Evolutionary conservation across 164 flowering plant genomes (phyloP).

Genomic region (Piper betle): DNA sequence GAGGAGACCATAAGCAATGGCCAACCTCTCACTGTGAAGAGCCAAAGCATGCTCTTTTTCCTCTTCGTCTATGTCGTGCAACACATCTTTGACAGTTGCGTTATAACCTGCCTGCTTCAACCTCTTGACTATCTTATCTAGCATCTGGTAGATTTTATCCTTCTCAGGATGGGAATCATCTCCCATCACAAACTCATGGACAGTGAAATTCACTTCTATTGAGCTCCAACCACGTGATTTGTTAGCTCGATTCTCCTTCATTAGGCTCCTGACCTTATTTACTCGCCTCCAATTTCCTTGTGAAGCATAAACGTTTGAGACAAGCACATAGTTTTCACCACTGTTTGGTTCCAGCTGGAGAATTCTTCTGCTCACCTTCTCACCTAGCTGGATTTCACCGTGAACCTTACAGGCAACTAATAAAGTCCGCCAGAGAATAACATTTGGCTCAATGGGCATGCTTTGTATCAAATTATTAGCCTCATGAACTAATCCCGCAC

Average conservation of each 20-base stretch:
- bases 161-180: conserved; percentile 6
- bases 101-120: conserved; percentile 3
- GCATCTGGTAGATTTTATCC: conserved; percentile 4
- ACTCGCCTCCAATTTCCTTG: conserved; percentile 1
- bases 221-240: conserved; percentile 3
- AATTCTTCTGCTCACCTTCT: not conserved
- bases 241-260: not conserved
- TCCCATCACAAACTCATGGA: conserved; percentile 11
- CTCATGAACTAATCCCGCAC: conserved; percentile 8
- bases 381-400: not conserved
- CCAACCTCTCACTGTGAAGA: conserved; percentile 5
- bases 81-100: conserved; percentile 1
- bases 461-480: conserved; percentile 9
- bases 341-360: conserved; percentile 5
- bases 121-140: conserved; percentile 3
- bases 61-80: conserved; percentile 9
- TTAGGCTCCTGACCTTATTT: conserved; percentile 1
- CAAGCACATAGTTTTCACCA: conserved; percentile 5
- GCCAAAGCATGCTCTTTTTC: conserved; percentile 4
- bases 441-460: conserved; percentile 13
- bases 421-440: conserved; percentile 9
- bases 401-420: conserved; percentile 9
- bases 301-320: conserved; percentile 5
- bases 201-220: conserved; percentile 4
- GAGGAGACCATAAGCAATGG: conserved; percentile 6